A percentile compares a stretch with the other conserved stretches of the same genome.
These are phyloP conservation scores for Osmanthus fragrans DNA, from an alignment of 257 asterid genomes.

Conservation along the genomic window DNA sequence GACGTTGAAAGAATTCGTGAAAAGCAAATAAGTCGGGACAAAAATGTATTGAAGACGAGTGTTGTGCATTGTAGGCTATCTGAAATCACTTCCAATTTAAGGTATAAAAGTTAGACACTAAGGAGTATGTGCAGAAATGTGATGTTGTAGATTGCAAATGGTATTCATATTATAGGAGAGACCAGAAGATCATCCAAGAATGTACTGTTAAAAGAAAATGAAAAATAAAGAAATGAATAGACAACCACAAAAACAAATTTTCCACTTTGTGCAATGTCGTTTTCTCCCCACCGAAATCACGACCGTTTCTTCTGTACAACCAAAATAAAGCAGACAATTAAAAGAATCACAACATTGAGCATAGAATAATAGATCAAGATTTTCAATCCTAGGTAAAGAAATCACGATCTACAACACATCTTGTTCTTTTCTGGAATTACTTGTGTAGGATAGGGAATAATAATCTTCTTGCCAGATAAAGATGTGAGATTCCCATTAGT, in stretches of 20 bases:
- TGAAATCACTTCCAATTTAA: no score
- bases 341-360: background rate
- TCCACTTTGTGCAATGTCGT: background rate
- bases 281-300: background rate
- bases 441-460: conserved; percentile 68
- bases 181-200: background rate
- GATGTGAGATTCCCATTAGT: conserved; percentile 49
- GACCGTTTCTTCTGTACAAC: conserved; percentile 14
- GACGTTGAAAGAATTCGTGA: no score
- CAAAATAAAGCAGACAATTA: conserved; percentile 21
- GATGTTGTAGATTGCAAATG: background rate
- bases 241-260: background rate
- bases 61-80: no score
- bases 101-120: no score
- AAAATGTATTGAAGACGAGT: no score
- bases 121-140: no score
- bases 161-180: background rate
- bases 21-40: no score
- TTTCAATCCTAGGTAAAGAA: background rate
- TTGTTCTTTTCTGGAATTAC: conserved; percentile 69
- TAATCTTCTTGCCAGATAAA: conserved; percentile 67
- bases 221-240: background rate
- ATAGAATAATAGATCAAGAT: no score
- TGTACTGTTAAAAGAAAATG: background rate
- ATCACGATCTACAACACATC: conserved; percentile 64